Evolutionary conservation across 192 early-diverging fungal genomes (phyloP), one percentile per base, ranked within the genome.

Genomic region (Anaeromyces robustus): DNA sequence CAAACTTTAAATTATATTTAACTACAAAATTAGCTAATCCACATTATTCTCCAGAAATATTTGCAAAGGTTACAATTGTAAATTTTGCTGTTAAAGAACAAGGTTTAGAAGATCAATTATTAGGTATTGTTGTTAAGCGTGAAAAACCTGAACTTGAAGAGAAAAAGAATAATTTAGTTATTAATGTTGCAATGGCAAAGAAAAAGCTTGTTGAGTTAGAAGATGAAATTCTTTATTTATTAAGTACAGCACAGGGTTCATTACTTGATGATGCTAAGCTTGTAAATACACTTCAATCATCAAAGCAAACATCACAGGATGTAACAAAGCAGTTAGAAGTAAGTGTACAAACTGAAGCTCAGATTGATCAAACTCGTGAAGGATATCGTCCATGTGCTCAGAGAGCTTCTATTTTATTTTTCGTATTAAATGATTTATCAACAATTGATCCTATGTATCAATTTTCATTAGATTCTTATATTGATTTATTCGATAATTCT

Each of bases 171-270:
- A 83, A 82, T 12, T 81, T 91, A n/a, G 90, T 91, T 2, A 82
- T 85, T 29, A 91, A 86, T 81, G 89, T 91, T 1, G 90, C 90
- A 16, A 86, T 85, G 28, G 89, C 90, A 3, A 91, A 90, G 77
- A 80, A 85, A 78, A 91, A 90, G 78, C 82, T 91, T 28, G 88
- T 89, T 29, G 88, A 91, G 34, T 81, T 91, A 13, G 90, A 91
- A 83, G 90, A 91, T 79, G 89, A 91, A 78, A 91, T 91, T 77
- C 81, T 91, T 77, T 82, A 86, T 52, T 81, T 91, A 78, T 82
- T 91, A n/a, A 91, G 90, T 80, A 91, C 89, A 22, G 90, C 90
- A 18, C 90, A 91, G 83, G 90, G 90, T 30, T 91, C 89, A 31
- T 83, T 91, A 29, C 82, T 91, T 31, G 90, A 91, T 80, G 90